phyloP scores from a whole-genome alignment of 495 filamentous ascomycete genomes.

The Aspergillus incahuasiensis region DNA sequence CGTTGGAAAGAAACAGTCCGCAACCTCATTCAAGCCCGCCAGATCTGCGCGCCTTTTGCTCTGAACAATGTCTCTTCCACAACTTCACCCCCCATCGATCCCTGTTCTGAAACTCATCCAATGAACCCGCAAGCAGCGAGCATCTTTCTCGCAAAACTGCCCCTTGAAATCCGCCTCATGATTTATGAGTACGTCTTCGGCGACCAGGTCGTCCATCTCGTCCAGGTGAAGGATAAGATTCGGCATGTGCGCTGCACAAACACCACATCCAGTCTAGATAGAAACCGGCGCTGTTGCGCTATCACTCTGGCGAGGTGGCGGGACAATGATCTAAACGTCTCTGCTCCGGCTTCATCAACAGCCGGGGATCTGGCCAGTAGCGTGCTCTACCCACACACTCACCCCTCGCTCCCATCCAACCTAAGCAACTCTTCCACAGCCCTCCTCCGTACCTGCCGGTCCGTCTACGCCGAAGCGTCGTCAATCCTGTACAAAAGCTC shows the following conservation, averaged over 20 bases:
- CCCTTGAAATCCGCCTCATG: constrained; percentile 51
- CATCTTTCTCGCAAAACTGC: constrained; percentile 31
- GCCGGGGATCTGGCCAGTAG: neutral
- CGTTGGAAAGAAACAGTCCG: constrained; percentile 41
- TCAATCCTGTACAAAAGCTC: constrained; percentile 26
- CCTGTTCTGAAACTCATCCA: constrained; percentile 10
- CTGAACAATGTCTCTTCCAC: neutral
- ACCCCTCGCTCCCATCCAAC: constrained; percentile 22
- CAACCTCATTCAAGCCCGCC: constrained; percentile 34
- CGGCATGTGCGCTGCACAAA: constrained; percentile 35
- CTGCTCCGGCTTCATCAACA: neutral
- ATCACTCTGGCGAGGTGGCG: constrained; percentile 37
- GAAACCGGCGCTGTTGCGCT: constrained; percentile 38
- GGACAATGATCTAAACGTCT: constrained; percentile 11
- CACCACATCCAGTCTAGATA: constrained; percentile 20
- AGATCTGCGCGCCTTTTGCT: constrained; percentile 33
- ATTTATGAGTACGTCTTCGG: constrained; percentile 52
- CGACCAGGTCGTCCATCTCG: constrained; percentile 37
- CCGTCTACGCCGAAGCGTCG: constrained; percentile 39
- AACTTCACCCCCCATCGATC: constrained; percentile 14
- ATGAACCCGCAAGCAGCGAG: constrained; percentile 22
- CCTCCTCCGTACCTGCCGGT: constrained; percentile 39
- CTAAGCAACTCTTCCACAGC: constrained; percentile 23
- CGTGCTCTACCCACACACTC: constrained; percentile 40
- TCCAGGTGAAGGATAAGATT: constrained; percentile 39